Percentiles rank a stretch among this genome's conserved stretches.
phyloP scores from a whole-genome alignment of 1,284 basidiomycete species.

The Microstroma glucosiphilum region DNA sequence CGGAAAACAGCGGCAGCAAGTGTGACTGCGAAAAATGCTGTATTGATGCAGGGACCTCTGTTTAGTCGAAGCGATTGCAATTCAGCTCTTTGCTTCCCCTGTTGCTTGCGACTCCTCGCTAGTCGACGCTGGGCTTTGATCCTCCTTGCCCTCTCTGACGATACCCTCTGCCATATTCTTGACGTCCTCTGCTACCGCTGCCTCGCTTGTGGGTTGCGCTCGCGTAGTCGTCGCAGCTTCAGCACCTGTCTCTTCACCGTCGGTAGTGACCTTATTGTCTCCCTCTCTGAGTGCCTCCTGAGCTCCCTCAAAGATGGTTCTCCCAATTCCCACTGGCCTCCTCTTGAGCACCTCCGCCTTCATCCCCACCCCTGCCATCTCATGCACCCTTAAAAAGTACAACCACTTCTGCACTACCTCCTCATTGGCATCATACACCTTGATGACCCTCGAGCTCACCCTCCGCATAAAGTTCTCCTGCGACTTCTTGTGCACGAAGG shows the following conservation, averaged over 20 bases:
- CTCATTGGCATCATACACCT: conserved; percentile 80
- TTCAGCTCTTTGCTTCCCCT: too few relatives aligned
- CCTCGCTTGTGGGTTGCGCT: too few relatives aligned
- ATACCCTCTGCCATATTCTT: not conserved
- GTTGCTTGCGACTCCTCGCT: too few relatives aligned
- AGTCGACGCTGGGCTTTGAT: too few relatives aligned
- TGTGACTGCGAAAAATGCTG: too few relatives aligned
- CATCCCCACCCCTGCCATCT: conserved; percentile 78
- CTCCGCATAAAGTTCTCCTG: conserved; percentile 91
- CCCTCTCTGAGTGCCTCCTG: not conserved
- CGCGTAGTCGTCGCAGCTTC: not conserved
- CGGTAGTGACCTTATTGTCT: too few relatives aligned
- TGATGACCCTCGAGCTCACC: conserved; percentile 77
- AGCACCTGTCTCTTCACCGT: not conserved
- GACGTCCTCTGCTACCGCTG: too few relatives aligned
- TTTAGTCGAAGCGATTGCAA: too few relatives aligned
- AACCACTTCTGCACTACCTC: conserved; percentile 76
- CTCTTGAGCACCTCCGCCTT: conserved; percentile 65
- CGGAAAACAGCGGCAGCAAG: too few relatives aligned
- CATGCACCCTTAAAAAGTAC: conserved; percentile 70
- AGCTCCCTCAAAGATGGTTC: conserved; percentile 38
- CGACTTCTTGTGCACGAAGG: conserved; percentile 87
- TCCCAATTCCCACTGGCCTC: conserved; percentile 30
- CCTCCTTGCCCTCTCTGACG: not conserved
- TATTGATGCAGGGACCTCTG: too few relatives aligned